A percentile compares a stretch with the other conserved stretches of the same genome.
Conservation (phyloP, 2,329 filamentous ascomycete species). For the Chaetoscypha palmicola region DNA sequence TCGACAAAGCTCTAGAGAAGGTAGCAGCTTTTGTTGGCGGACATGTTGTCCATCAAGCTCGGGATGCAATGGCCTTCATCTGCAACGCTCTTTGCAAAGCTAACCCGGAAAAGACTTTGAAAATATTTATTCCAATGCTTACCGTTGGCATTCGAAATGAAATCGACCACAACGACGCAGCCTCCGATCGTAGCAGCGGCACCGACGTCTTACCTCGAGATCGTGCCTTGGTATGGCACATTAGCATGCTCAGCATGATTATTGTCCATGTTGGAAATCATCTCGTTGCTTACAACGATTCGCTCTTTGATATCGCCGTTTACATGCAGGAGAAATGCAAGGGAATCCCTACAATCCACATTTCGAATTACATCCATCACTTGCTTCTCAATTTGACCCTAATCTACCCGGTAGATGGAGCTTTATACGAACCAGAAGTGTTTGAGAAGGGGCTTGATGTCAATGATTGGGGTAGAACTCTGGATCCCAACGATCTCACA, state of each 20-base stretch:
- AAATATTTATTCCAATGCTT: constrained; percentile 82
- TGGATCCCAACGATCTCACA: constrained; percentile 66
- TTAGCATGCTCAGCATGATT: constrained; percentile 96
- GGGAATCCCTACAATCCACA: constrained; percentile 87
- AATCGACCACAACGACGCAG: constrained; percentile 93
- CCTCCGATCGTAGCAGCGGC: constrained; percentile 87
- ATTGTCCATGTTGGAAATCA: constrained; percentile 92
- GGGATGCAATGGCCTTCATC: constrained; percentile 98
- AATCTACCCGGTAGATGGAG: constrained; percentile 86
- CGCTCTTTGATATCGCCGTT: constrained; percentile 82
- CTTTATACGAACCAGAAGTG: constrained; percentile 75
- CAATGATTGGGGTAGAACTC: constrained; percentile 77
- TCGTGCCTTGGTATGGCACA: constrained; percentile 88
- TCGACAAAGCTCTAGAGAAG: constrained; percentile 86
- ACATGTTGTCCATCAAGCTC: constrained; percentile 93
- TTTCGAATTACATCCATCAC: constrained; percentile 97
- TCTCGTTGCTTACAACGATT: constrained; percentile 79
- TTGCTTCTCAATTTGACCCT: constrained; percentile 89
- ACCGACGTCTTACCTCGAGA: constrained; percentile 90
- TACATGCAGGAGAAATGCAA: constrained; percentile 97
- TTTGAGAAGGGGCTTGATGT: constrained; percentile 65
- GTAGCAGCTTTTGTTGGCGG: constrained; percentile 84
- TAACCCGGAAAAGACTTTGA: constrained; percentile 86
- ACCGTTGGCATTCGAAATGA: constrained; percentile 90
- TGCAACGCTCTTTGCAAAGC: constrained; percentile 95